Evolutionary conservation across 1,284 basidiomycete species (phyloP).

Genomic region (Microbotryum violaceum): DNA sequence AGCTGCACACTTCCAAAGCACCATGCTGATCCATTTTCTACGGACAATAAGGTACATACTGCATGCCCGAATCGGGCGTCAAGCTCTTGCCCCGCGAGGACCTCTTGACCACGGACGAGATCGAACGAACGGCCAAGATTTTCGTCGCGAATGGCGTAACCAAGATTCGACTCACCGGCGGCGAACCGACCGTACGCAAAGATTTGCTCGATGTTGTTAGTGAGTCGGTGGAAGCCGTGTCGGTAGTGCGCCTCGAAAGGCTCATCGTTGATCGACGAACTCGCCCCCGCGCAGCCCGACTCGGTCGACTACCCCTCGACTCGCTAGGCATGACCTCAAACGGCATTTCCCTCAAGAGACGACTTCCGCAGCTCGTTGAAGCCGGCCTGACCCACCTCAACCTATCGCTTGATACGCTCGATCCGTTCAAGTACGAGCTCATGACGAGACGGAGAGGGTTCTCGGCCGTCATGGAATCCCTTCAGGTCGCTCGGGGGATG

Average conservation of each 20-base stretch:
- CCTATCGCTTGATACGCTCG: conserved; percentile 74
- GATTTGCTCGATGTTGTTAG: conserved; percentile 66
- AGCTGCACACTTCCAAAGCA: background rate
- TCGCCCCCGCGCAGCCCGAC: conserved; percentile 13
- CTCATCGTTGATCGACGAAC: background rate
- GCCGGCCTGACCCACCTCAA: conserved; percentile 77
- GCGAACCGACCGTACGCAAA: conserved; percentile 76
- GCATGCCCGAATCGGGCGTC: conserved; percentile 77
- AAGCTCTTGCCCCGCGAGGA: conserved; percentile 61
- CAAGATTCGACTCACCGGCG: conserved; percentile 80
- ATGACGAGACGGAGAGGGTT: conserved; percentile 59
- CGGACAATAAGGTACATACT: conserved; percentile 62
- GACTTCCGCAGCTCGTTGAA: conserved; percentile 57
- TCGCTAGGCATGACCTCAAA: conserved; percentile 83
- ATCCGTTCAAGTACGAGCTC: conserved; percentile 77
- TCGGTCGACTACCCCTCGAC: conserved; percentile 43
- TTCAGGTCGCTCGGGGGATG: conserved; percentile 21
- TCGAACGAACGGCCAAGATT: conserved; percentile 62
- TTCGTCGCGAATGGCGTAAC: conserved; percentile 71
- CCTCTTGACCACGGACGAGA: conserved; percentile 66
- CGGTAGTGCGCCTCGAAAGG: too few species aligned
- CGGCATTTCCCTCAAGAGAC: conserved; percentile 65
- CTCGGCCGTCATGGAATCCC: conserved; percentile 25
- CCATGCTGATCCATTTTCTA: background rate
- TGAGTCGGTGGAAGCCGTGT: conserved; percentile 38